Percentiles rank a stretch among this genome's conserved stretches.
Conservation (phyloP, 495 filamentous ascomycete species). For the Copromyces sp. region DNA sequence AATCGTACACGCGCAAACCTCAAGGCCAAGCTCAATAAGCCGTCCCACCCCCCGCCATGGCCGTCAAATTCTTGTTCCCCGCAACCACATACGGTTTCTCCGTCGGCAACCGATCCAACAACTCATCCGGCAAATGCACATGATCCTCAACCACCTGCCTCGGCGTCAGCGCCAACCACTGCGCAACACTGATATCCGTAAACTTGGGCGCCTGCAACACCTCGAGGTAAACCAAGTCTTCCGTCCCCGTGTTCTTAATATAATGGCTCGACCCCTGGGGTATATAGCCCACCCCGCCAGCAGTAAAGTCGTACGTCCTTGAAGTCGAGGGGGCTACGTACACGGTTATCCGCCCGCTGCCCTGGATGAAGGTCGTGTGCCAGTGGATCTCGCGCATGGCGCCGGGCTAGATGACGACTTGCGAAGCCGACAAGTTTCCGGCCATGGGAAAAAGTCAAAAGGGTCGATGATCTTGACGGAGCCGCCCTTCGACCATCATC, state of each 20-base stretch:
- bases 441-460: slow-evolving; percentile 51
- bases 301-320: slow-evolving; percentile 63
- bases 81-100: slow-evolving; percentile 52
- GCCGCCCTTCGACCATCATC: slow-evolving; percentile 50
- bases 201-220: slow-evolving; percentile 59
- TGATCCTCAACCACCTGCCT: slow-evolving; percentile 56
- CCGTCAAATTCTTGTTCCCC: slow-evolving; percentile 30
- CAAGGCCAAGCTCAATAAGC: slow-evolving; percentile 21
- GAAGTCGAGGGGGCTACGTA: slow-evolving; percentile 48
- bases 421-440: slow-evolving; percentile 47
- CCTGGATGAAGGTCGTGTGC: slow-evolving; percentile 63
- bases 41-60: slow-evolving; percentile 22
- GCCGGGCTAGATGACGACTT: slow-evolving; percentile 58
- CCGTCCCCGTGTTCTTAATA: slow-evolving; percentile 62
- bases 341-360: slow-evolving; percentile 55
- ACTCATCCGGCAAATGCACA: slow-evolving; percentile 43
- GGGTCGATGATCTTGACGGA: slow-evolving; percentile 61
- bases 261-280: slow-evolving; percentile 57
- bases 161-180: slow-evolving; percentile 56
- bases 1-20: too few relatives aligned
- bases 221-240: slow-evolving; percentile 60
- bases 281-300: slow-evolving; percentile 66
- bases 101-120: slow-evolving; percentile 45
- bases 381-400: slow-evolving; percentile 74
- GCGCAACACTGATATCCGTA: slow-evolving; percentile 50